Percentiles rank a stretch among this genome's conserved stretches.
Conservation (phyloP, 495 filamentous ascomycete species). For the Cudoniella acicularis region DNA sequence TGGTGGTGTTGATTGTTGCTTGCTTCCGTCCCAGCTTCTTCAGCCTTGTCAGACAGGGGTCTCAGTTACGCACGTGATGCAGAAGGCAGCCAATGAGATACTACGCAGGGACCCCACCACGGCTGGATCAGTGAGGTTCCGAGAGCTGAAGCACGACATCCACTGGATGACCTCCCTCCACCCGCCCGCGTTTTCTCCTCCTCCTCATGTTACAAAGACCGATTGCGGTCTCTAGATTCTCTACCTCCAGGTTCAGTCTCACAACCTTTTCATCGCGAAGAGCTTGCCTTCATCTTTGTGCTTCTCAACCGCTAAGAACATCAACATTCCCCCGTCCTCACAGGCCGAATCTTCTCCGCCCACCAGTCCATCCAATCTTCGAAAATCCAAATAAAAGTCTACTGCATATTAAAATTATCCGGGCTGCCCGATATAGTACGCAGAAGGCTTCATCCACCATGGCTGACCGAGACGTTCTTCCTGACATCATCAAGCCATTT, state of each 20-base stretch:
- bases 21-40: not conserved
- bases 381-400: not conserved
- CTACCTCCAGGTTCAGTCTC: not conserved
- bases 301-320: too few relatives aligned
- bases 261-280: not conserved
- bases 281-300: slow-evolving; percentile 38
- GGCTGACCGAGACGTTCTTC: slow-evolving; percentile 52
- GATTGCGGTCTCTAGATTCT: not conserved
- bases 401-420: too few relatives aligned
- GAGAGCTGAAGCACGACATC: too few relatives aligned
- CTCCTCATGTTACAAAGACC: not conserved
- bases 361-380: not conserved
- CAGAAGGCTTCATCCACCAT: slow-evolving; percentile 31
- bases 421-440: not conserved
- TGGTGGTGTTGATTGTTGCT: not conserved
- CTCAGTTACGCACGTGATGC: not conserved
- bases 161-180: not conserved
- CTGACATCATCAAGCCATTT: slow-evolving; percentile 67
- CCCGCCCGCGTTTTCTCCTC: not conserved
- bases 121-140: not conserved
- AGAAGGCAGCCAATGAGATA: not conserved
- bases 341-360: not conserved
- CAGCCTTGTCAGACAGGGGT: not conserved
- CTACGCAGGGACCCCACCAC: not conserved
- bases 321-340: too few relatives aligned